Conservation (phyloP, 495 filamentous ascomycete genomes). For the Aspergillus carlsbadensis region DNA sequence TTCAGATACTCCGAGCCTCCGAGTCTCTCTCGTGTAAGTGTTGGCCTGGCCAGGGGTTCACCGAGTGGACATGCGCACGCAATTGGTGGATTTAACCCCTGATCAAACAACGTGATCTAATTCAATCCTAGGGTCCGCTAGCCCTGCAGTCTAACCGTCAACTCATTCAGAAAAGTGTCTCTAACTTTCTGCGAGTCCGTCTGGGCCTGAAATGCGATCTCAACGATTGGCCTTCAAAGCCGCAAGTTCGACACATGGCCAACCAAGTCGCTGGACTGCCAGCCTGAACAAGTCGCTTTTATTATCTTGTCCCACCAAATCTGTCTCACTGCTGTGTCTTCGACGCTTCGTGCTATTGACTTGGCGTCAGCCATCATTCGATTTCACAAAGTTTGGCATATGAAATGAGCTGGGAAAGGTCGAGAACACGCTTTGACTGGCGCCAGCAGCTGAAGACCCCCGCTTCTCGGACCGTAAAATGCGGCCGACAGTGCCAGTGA, state of each 20-base stretch:
- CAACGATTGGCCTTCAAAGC: not conserved
- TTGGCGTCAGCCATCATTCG: conserved; percentile 7
- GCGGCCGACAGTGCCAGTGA: not conserved
- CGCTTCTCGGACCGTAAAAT: conserved; percentile 1
- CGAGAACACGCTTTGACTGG: not conserved
- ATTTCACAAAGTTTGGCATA: not conserved
- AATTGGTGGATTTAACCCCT: conserved; percentile 3
- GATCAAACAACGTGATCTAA: not conserved
- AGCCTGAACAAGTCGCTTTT: not conserved
- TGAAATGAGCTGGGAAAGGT: not conserved
- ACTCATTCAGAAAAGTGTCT: not conserved
- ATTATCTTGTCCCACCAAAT: not conserved
- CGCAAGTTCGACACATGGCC: conserved; percentile 3
- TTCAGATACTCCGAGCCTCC: not conserved
- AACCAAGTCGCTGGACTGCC: conserved; percentile 2
- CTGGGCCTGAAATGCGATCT: not conserved
- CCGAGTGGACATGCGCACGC: not conserved
- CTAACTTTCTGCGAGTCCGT: too few species aligned
- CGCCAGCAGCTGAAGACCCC: not conserved
- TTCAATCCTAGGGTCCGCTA: not conserved
- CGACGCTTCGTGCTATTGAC: conserved; percentile 1
- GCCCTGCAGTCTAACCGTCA: not conserved
- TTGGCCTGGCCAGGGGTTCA: not conserved
- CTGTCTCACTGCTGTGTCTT: not conserved
- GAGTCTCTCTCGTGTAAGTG: not conserved